These are phyloP conservation scores for Zarea fungicola DNA, from an alignment of 2,329 filamentous ascomycete species.

Conservation along the genomic window DNA sequence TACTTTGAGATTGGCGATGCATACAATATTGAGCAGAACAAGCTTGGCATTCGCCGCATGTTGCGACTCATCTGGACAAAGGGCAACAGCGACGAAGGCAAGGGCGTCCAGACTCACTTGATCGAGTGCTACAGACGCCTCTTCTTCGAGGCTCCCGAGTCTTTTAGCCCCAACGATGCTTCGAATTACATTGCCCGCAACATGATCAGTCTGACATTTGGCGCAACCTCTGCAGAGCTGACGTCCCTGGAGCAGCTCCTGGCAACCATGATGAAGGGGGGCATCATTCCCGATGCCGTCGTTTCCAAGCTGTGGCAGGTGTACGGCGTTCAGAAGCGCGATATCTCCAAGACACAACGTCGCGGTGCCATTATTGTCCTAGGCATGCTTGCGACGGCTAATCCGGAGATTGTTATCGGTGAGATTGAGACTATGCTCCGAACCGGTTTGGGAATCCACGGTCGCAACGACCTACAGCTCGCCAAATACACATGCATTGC, in stretches of 20 bases:
- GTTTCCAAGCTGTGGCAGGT: constrained; percentile 95
- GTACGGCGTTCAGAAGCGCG: constrained; percentile 87
- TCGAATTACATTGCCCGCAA: constrained; percentile 95
- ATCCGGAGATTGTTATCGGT: constrained; percentile 85
- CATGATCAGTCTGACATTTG: constrained; percentile 98
- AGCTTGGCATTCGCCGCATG: constrained; percentile 90
- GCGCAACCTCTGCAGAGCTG: constrained; percentile 87
- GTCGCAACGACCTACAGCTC: constrained; percentile 76
- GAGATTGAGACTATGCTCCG: constrained; percentile 94
- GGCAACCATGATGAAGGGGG: constrained; percentile 95
- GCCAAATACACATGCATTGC: constrained; percentile 96
- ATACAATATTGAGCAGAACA: constrained; percentile 92
- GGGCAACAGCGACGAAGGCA: constrained; percentile 97
- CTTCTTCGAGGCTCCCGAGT: constrained; percentile 91
- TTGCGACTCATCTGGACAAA: constrained; percentile 98
- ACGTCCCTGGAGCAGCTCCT: constrained; percentile 93
- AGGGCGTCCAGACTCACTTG: constrained; percentile 92
- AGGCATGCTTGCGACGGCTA: constrained; percentile 91
- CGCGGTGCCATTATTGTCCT: constrained; percentile 93
- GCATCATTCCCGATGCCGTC: constrained; percentile 78
- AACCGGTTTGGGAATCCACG: constrained; percentile 78
- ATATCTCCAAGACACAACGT: constrained; percentile 86
- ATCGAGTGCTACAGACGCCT: constrained; percentile 95
- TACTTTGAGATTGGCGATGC: constrained; percentile 94
- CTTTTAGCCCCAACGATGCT: constrained; percentile 81